Percentiles rank a stretch among this genome's conserved stretches.
phyloP scores from a whole-genome alignment of 1,284 basidiomycete genomes.

The Sporisorium exsertum region DNA sequence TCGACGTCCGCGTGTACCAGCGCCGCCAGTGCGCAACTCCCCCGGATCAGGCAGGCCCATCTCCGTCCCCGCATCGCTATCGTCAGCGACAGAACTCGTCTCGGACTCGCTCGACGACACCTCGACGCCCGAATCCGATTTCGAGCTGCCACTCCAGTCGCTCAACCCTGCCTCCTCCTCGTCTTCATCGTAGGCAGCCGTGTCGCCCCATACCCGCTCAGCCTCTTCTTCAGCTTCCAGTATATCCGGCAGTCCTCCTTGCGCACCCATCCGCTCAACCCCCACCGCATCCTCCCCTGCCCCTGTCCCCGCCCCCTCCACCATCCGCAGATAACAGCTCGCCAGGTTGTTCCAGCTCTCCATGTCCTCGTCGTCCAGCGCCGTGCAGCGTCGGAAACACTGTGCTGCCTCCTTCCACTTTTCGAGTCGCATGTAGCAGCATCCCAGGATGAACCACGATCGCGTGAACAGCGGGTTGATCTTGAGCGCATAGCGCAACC shows the following conservation, averaged over 20 bases:
- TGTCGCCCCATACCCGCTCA: slow-evolving; percentile 42
- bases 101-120: slow-evolving; percentile 39
- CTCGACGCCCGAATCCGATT: slow-evolving; percentile 48
- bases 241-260: slow-evolving; percentile 37
- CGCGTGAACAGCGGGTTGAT: slow-evolving; percentile 90
- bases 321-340: slow-evolving; percentile 81
- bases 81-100: slow-evolving; percentile 9
- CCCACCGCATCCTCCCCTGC: slow-evolving; percentile 34
- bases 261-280: slow-evolving; percentile 37
- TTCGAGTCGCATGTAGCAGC: slow-evolving; percentile 82
- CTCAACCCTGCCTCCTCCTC: slow-evolving; percentile 29
- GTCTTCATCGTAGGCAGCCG: slow-evolving; percentile 2
- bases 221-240: slow-evolving; percentile 53
- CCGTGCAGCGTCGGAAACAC: slow-evolving; percentile 86
- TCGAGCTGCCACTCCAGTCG: slow-evolving; percentile 49
- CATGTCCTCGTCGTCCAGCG: slow-evolving; percentile 92
- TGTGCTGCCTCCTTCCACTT: slow-evolving; percentile 81
- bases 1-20: background rate
- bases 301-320: slow-evolving; percentile 32
- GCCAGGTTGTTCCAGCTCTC: slow-evolving; percentile 99
- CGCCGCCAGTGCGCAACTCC: background rate
- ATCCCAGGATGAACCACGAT: slow-evolving; percentile 96
- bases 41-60: slow-evolving; percentile 32
- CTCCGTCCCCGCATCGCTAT: slow-evolving; percentile 43
- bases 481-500: slow-evolving; percentile 77